Conservation (phyloP, 805 yeast species). For the Suhomyces faveliae region DNA sequence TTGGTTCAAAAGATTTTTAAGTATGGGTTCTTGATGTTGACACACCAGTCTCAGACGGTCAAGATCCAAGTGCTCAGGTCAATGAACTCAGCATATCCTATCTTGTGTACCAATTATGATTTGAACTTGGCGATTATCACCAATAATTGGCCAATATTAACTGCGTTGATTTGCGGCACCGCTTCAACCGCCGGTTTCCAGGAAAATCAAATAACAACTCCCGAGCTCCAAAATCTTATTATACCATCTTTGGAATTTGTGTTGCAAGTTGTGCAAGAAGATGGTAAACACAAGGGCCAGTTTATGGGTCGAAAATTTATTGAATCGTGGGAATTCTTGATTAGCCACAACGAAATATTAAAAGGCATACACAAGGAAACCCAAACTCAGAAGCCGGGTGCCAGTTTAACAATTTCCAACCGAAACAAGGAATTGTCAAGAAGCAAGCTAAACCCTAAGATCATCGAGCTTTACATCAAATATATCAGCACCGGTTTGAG, state of each 20-base stretch:
- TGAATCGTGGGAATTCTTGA: conserved; percentile 42
- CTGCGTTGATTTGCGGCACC: conserved; percentile 20
- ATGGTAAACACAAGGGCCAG: conserved; percentile 38
- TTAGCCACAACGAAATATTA: conserved; percentile 1
- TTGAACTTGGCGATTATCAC: conserved; percentile 34
- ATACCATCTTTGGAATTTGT: conserved; percentile 30
- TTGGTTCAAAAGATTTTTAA: conserved; percentile 59
- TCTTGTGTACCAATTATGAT: conserved; percentile 31
- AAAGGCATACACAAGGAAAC: not conserved
- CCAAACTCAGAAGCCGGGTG: not conserved
- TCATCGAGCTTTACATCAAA: conserved; percentile 23
- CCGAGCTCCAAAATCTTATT: conserved; percentile 19
- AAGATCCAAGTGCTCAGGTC: conserved; percentile 57
- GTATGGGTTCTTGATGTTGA: conserved; percentile 67
- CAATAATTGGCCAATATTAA: conserved; percentile 32
- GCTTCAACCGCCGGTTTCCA: conserved; percentile 13
- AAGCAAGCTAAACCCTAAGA: conserved; percentile 21
- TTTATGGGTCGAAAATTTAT: conserved; percentile 48
- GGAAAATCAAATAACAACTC: conserved; percentile 1
- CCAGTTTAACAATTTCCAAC: not conserved
- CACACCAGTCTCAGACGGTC: conserved; percentile 62
- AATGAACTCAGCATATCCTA: conserved; percentile 27
- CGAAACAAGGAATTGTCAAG: conserved; percentile 5
- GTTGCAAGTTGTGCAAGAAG: conserved; percentile 27
- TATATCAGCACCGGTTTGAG: conserved; percentile 36